Percentiles rank a stretch among this genome's conserved stretches.
Evolutionary conservation across 2,329 filamentous ascomycete species (phyloP).

Genomic region (Cladosporium cucumerinum): DNA sequence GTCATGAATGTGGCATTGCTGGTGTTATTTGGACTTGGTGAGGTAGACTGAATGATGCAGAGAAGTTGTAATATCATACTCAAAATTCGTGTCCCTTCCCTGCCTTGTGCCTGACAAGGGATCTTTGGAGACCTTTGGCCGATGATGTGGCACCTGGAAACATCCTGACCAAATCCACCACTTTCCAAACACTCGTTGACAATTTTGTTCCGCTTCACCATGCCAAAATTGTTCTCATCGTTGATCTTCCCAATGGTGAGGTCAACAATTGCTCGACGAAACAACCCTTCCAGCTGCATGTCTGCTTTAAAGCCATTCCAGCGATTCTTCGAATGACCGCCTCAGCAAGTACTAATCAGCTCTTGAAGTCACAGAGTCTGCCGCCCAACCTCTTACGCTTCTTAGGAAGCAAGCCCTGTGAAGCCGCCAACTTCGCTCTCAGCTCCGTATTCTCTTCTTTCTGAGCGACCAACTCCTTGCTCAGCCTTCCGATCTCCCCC

Average conservation of each 20-base stretch:
- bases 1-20: slow-evolving; percentile 77
- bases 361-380: neutral
- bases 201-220: neutral
- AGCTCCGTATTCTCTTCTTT: neutral
- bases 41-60: neutral
- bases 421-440: neutral
- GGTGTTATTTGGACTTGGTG: slow-evolving; percentile 60
- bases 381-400: neutral
- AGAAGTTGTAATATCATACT: neutral
- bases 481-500: neutral
- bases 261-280: neutral
- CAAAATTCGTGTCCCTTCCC: neutral
- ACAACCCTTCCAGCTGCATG: neutral
- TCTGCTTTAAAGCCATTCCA: neutral
- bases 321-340: neutral
- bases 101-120: neutral
- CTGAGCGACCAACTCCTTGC: neutral
- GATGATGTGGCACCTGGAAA: neutral
- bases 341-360: neutral
- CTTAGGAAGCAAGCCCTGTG: neutral
- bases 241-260: neutral
- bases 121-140: neutral
- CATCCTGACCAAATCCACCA: neutral
- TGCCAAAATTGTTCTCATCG: neutral
- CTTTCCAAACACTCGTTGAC: neutral